Base-by-base conservation (phyloP, 768 basidiomycete genomes). In the Mycena chlorophos region DNA sequence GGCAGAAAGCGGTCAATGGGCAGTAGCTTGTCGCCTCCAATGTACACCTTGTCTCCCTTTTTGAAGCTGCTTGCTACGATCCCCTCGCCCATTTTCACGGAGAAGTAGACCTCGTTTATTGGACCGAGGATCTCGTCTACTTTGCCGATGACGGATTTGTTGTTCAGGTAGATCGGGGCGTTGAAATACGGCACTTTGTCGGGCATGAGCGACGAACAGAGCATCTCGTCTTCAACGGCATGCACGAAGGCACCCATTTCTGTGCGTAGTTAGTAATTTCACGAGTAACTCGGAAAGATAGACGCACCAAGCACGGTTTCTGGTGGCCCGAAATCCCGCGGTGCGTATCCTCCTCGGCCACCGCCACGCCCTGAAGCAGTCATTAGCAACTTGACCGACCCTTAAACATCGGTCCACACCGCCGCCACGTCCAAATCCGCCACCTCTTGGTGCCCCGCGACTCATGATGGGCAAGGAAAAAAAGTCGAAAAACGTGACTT, bases 91-190 rank as follows among this genome's bases (percentile, higher is more conserved):
- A 98, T 97, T 78, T 98, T 99, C 61, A 99, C 82, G 2, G 94
- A 95, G 68, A 99, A 98, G 73, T 86, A 98, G 55, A 98, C 94
- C 69, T 98, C 94, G 69, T 97, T 99, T 71, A 99, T 95, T 16
- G 97, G 96, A 2, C 97, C 97, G n/a, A 99, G 83, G 63, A 99
- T 98, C 73, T 99, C 97, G 73, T 99, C 97, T 38, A 99, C 89
- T 75, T 97, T 98, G 58, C 97, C 96, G 58, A 98, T 93, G 62
- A 85, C 80, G 10, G 93, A 91, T 75, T 97, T 98, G 73, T 98
- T 97, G 78, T 92, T 87, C 50, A 98, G 83, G 72, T 96, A 98
- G 68, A 98, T 94, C 47, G 96, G 95, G 0, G 96, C 95, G 71
- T 99, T 99, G 83, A 99, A 99, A 73, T 94, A 96, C 0, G 97